Percentiles rank a stretch among this genome's conserved stretches.
These are phyloP conservation scores for Geranium brycei DNA, from an alignment of 345 rosid genomes.

Conservation along the genomic window DNA sequence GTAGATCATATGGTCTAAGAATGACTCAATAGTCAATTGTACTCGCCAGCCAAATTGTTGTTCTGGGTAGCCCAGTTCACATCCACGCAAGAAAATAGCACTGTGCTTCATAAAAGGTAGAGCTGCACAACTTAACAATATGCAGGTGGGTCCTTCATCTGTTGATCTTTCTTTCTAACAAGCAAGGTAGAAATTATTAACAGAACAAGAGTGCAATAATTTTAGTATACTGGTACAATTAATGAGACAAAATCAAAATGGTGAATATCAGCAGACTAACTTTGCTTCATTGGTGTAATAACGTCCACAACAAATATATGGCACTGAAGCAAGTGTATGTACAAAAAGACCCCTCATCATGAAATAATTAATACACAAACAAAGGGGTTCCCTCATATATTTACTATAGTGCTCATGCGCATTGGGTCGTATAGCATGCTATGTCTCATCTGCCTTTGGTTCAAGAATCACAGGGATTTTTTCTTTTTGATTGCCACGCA, in stretches of 20 bases:
- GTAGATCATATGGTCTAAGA: too few relatives aligned
- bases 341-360: conserved; percentile 13
- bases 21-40: too few relatives aligned
- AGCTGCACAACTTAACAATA: not conserved
- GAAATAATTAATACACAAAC: conserved; percentile 13
- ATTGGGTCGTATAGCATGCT: conserved; percentile 12
- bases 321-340: conserved; percentile 10
- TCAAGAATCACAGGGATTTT: conserved; percentile 74
- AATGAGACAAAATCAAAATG: not conserved
- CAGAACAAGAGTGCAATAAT: not conserved
- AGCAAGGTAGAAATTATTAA: not conserved
- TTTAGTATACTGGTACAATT: not conserved
- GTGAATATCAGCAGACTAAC: not conserved
- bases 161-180: too few relatives aligned
- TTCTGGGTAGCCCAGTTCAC: not conserved
- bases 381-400: conserved; percentile 14
- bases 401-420: not conserved
- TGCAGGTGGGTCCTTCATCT: too few relatives aligned
- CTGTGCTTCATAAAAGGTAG: not conserved
- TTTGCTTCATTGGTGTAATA: conserved; percentile 1
- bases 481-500: conserved; percentile 91
- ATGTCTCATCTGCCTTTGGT: conserved; percentile 74
- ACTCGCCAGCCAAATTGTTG: not conserved
- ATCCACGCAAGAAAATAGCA: not conserved
- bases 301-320: not conserved